Evolutionary conservation across 495 filamentous ascomycete genomes (phyloP).

Genomic region (Neurospora africana): DNA sequence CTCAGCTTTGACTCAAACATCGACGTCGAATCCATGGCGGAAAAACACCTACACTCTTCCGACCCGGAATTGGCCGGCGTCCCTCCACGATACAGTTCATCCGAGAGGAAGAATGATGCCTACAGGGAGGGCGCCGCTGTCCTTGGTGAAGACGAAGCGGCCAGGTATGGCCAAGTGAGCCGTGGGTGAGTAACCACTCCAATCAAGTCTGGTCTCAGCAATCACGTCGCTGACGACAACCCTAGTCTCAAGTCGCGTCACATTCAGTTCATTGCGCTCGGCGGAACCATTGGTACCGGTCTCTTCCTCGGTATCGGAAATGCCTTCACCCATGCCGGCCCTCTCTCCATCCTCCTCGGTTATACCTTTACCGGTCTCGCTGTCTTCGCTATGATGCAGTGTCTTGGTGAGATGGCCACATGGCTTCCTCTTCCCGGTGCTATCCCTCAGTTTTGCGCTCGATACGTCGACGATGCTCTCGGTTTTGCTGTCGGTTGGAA

Average conservation of each 20-base stretch:
- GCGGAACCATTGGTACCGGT: slow-evolving; percentile 54
- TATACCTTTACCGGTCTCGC: slow-evolving; percentile 21
- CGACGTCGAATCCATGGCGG: neutral
- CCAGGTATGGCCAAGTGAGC: slow-evolving; percentile 5
- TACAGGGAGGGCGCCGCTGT: neutral
- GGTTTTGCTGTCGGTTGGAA: slow-evolving; percentile 72
- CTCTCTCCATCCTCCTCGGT: slow-evolving; percentile 47
- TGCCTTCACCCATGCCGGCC: slow-evolving; percentile 46
- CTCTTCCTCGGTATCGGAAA: slow-evolving; percentile 52
- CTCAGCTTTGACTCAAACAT: neutral
- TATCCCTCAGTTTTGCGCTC: slow-evolving; percentile 50
- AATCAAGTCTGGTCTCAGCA: neutral
- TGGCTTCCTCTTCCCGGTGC: slow-evolving; percentile 46
- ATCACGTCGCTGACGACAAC: neutral
- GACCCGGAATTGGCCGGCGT: neutral
- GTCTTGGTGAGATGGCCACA: slow-evolving; percentile 47
- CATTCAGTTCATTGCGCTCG: slow-evolving; percentile 53
- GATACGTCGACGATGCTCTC: slow-evolving; percentile 58
- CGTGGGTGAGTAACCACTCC: slow-evolving; percentile 4
- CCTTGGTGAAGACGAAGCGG: slow-evolving; percentile 1
- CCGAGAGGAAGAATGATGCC: slow-evolving; percentile 2
- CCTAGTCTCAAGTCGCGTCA: slow-evolving; percentile 31
- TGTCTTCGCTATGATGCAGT: slow-evolving; percentile 21
- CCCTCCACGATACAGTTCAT: neutral
- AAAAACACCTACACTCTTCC: neutral